Evolutionary conservation across 73 alveolate species (phyloP).

Genomic region (Diophrys appendiculata): DNA sequence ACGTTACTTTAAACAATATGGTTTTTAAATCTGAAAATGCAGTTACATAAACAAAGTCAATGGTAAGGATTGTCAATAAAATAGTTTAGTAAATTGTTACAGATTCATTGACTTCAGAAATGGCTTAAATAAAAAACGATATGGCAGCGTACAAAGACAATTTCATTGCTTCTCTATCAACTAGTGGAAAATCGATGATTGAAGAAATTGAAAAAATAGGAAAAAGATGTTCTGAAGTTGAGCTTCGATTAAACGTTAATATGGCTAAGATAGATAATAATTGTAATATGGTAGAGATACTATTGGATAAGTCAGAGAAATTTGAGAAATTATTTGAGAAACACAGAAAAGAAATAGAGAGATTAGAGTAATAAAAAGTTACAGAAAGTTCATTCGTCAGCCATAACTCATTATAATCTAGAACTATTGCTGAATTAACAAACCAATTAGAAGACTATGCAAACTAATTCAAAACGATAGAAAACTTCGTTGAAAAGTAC

Average conservation of each 20-base stretch:
- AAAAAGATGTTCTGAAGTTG: background rate
- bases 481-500: slow-evolving; percentile 39
- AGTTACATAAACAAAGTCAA: background rate
- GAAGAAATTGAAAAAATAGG: background rate
- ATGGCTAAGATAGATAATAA: background rate
- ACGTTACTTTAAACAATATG: background rate
- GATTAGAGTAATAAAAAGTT: background rate
- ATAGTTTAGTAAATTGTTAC: background rate
- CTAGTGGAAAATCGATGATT: background rate
- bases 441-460: slow-evolving; percentile 14
- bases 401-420: background rate
- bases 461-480: slow-evolving; percentile 16
- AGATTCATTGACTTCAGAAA: background rate
- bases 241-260: background rate
- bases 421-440: background rate
- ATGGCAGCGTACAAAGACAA: background rate
- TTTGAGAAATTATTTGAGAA: background rate
- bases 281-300: background rate
- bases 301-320: background rate
- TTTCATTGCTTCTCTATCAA: background rate
- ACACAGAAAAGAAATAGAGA: background rate
- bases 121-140: background rate
- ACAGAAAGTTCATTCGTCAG: background rate
- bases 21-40: background rate
- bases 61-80: background rate